Base-by-base conservation (phyloP, 495 filamentous ascomycete species). In the Aspergillus mulundensis region DNA sequence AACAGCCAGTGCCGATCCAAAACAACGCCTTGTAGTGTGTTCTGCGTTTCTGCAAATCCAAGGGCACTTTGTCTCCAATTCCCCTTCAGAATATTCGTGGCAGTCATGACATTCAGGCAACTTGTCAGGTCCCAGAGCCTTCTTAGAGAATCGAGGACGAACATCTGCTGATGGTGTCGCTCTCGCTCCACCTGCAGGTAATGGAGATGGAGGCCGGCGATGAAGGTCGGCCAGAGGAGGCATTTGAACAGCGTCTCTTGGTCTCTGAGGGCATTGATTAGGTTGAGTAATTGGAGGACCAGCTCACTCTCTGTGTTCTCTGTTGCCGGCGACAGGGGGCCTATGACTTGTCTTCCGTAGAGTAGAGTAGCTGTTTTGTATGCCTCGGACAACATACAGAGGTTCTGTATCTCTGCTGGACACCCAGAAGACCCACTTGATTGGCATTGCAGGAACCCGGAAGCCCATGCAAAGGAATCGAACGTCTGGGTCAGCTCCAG, bases 151-250 rank as follows among this genome's bases (percentile, higher is more conserved):
- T 24, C 20, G 8, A 53, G 54, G 12, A 69, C 56, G n/a, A 53
- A 41, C 3, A 53, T 20, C 19, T 50, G 45, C 20, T n/a, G n/a
- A n/a, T 66, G 40, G 20, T 10, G 20, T 12, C 50, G 8, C 7
- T 32, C 19, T 16, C 34, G n/a, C n/a, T n/a, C n/a, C n/a, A n/a
- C n/a, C n/a, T n/a, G n/a, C n/a, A n/a, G n/a, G n/a, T n/a, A n/a
- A n/a, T n/a, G 45, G 44, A 56, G 58, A 38, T 79, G 77, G 0
- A 80, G 70, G 3, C 79, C 79, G 0, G 72, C 75, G 53, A 82
- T 66, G 42, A 83, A 82, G 2, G 73, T 74, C 0, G 81, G 77
- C 79, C 78, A 82, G 0, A 77, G 65, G 0, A 77, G 70, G 10
- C 72, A 80, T 51, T 82, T 83, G 64, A 81, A 74, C n/a, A 76